Evolutionary conservation across 139 green algal species (phyloP), one percentile per base, ranked within the genome.

Genomic region (Diplosphaera chodatii): DNA sequence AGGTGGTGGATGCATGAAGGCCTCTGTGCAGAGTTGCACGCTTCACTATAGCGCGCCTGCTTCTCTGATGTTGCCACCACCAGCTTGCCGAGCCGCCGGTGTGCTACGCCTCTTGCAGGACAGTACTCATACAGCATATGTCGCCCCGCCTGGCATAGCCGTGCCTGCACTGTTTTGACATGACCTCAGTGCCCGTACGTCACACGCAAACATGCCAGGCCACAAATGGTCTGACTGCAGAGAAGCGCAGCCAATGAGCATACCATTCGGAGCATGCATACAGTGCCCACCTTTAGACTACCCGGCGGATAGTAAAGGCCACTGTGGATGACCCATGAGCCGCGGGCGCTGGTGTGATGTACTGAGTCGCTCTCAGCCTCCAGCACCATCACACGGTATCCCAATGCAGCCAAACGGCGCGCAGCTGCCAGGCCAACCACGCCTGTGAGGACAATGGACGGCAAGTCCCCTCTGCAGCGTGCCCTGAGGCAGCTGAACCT

Each of bases 281-380:
- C 8, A 48, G 6, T 48, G 6, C 8, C 8, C 37, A 48, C 37
- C 37, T 96, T 96, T 15, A 96, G 76, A 71, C 78, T 91, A 34
- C 83, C 86, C 15, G 63, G 78, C 0, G 84, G 81, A 83, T 97
- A 97, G 74, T 97, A 96, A 25, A 97, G 76, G 25, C 92, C 92
- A 8, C 18, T 20, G 18, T 86, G 84, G 59, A 88, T 89, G 55
- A 88, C 31, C 30, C 30, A 40, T 15, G 32, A 69, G 32, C 25
- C 81, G 4, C 85, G 63, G 2, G 75, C 82, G 71, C 74, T 86
- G n/a, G 84, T 90, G 29, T 77, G 80, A 0, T 66, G 84, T 56
- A 84, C 87, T 30, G 77, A 63, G 6, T 63, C 64, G 16, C 29
- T 34, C n/a, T 73, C 77, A 18, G 75, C 34, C 73, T 92, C 87